Percentiles rank a stretch among this genome's conserved stretches.
phyloP scores from a whole-genome alignment of 176 grass and related monocot species.

The Eremochloa ophiuroides region DNA sequence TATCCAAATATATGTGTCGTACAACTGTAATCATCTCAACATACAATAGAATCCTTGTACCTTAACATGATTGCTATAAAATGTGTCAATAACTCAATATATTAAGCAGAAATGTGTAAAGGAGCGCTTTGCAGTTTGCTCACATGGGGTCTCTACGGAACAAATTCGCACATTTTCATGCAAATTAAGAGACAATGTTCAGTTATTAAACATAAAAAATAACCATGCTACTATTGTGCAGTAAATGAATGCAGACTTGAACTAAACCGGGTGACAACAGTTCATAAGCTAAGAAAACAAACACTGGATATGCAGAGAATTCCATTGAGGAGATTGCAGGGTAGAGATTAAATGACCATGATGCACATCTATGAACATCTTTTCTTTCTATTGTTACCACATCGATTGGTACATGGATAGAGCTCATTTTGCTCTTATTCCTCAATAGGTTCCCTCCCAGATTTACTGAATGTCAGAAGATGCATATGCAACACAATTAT shows the following conservation, averaged over 20 bases:
- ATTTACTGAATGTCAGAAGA: not conserved
- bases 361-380: not conserved
- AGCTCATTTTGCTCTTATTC: not conserved
- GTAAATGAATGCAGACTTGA: not conserved
- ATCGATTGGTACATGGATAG: not conserved
- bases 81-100: not conserved
- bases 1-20: not conserved
- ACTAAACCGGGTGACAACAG: not conserved
- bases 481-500: not conserved
- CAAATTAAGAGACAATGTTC: not conserved
- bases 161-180: not conserved
- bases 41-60: not conserved
- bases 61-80: not conserved
- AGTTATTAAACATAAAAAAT: conserved; percentile 2
- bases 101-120: not conserved
- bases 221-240: not conserved
- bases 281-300: not conserved
- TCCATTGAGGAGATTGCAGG: not conserved
- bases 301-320: not conserved
- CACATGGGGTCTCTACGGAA: not conserved
- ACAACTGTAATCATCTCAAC: not conserved
- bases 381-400: not conserved
- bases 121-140: not conserved
- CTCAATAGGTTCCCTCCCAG: not conserved
- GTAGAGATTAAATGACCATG: not conserved